A percentile compares a stretch with the other conserved stretches of the same genome.
Conservation (phyloP, 2,329 filamentous ascomycete genomes). For the Lizonia empirigonia region DNA sequence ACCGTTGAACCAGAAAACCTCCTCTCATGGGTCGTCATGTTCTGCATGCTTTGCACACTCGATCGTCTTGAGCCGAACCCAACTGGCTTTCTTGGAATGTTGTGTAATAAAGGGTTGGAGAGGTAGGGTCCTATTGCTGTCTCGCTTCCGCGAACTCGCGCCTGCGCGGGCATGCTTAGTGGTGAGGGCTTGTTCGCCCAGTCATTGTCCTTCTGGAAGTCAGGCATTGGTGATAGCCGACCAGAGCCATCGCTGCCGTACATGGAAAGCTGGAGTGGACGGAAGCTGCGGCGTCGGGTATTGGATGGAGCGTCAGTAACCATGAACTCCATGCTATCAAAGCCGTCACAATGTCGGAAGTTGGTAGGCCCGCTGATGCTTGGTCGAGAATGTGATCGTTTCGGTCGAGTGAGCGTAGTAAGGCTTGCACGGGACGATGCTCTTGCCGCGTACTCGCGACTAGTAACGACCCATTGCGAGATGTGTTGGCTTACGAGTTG, state of each 20-base stretch:
- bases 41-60: conserved; percentile 38
- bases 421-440: conserved; percentile 45
- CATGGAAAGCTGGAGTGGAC: conserved; percentile 49
- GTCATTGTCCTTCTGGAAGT: conserved; percentile 39
- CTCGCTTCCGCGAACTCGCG: conserved; percentile 41
- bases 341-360: conserved; percentile 43
- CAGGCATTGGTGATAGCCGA: conserved; percentile 47
- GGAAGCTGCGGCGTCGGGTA: conserved; percentile 43
- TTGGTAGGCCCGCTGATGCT: conserved; percentile 46
- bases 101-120: conserved; percentile 34
- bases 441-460: conserved; percentile 44
- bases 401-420: conserved; percentile 38
- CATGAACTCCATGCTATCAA: conserved; percentile 42
- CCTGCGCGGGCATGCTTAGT: conserved; percentile 41
- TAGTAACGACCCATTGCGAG: conserved; percentile 44
- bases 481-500: conserved; percentile 44
- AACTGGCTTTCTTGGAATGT: conserved; percentile 44
- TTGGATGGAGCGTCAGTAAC: conserved; percentile 40
- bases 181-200: conserved; percentile 36
- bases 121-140: conserved; percentile 36
- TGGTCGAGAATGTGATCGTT: conserved; percentile 43
- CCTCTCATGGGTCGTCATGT: conserved; percentile 26
- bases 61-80: conserved; percentile 35
- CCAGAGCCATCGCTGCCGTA: conserved; percentile 40
- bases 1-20: conserved; percentile 31